Percentiles rank a stretch among this genome's conserved stretches.
These are phyloP conservation scores for Puccinia triticina DNA, from an alignment of 1,284 basidiomycete genomes.

Conservation along the genomic window DNA sequence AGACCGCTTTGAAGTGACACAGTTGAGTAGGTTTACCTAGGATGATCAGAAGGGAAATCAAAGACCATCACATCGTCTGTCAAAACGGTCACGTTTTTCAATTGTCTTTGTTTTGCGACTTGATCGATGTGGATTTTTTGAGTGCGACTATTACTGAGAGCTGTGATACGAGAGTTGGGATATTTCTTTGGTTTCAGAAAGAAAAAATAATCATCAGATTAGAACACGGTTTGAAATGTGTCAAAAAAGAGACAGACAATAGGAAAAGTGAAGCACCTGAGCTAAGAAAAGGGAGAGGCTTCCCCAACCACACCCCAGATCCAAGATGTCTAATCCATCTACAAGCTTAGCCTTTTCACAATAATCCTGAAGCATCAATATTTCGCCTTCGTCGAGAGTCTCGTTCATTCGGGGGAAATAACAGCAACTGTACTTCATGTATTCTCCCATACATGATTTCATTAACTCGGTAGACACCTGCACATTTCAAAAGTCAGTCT, in stretches of 20 bases:
- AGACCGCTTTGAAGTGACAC: not conserved
- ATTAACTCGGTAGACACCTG: slow-evolving; percentile 73
- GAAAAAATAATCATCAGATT: not conserved
- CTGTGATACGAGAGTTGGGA: slow-evolving; percentile 69
- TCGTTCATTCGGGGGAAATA: slow-evolving; percentile 71
- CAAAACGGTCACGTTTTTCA: slow-evolving; percentile 70
- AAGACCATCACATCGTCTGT: slow-evolving; percentile 74
- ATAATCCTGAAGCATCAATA: slow-evolving; percentile 72
- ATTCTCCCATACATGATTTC: slow-evolving; percentile 68
- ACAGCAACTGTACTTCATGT: slow-evolving; percentile 73
- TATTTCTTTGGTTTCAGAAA: slow-evolving; percentile 66
- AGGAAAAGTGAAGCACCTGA: slow-evolving; percentile 62
- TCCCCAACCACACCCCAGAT: slow-evolving; percentile 78
- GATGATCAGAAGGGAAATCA: slow-evolving; percentile 66
- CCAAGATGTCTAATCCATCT: slow-evolving; percentile 71
- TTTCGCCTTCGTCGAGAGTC: slow-evolving; percentile 71
- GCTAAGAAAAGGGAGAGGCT: slow-evolving; percentile 72
- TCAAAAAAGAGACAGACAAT: not conserved
- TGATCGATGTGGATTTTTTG: slow-evolving; percentile 72
- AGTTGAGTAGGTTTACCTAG: slow-evolving; percentile 40
- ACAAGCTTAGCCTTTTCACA: slow-evolving; percentile 70
- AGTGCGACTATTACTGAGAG: slow-evolving; percentile 72
- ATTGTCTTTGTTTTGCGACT: slow-evolving; percentile 65
- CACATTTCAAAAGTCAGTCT: not conserved
- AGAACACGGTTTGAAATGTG: not conserved